These are phyloP conservation scores for Uronychia setigera DNA, from an alignment of 73 alveolate species.

Conservation along the genomic window DNA sequence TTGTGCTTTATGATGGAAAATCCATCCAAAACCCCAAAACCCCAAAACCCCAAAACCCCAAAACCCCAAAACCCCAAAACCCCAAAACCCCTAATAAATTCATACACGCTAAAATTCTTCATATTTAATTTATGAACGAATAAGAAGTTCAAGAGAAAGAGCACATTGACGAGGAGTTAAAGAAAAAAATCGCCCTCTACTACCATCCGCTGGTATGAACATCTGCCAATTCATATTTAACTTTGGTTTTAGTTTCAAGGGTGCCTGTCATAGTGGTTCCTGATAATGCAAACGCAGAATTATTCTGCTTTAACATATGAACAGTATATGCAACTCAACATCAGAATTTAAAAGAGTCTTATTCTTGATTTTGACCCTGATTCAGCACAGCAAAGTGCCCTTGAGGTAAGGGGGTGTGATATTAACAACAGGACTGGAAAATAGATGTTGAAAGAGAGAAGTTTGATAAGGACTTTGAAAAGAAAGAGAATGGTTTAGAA, in stretches of 20 bases:
- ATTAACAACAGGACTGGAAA: slow-evolving; percentile 78
- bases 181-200: slow-evolving; percentile 65
- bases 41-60: too few relatives aligned
- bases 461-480: slow-evolving; percentile 33
- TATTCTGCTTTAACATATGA: slow-evolving; percentile 46
- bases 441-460: slow-evolving; percentile 69
- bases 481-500: background rate
- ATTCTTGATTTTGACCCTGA: slow-evolving; percentile 64
- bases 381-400: slow-evolving; percentile 51
- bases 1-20: too few relatives aligned
- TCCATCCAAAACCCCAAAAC: too few relatives aligned
- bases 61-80: too few relatives aligned
- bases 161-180: slow-evolving; percentile 49
- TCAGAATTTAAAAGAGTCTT: slow-evolving; percentile 61
- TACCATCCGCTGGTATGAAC: slow-evolving; percentile 65
- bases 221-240: too few relatives aligned
- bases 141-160: too few relatives aligned
- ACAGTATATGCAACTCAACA: slow-evolving; percentile 61
- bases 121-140: too few relatives aligned
- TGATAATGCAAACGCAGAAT: slow-evolving; percentile 42
- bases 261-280: slow-evolving; percentile 60
- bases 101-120: too few relatives aligned
- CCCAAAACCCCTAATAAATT: too few relatives aligned
- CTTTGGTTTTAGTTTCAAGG: too few relatives aligned
- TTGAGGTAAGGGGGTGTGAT: too few relatives aligned